These are phyloP conservation scores for Sarocladium oryzae DNA, from an alignment of 2,329 filamentous ascomycete species.

Conservation along the genomic window DNA sequence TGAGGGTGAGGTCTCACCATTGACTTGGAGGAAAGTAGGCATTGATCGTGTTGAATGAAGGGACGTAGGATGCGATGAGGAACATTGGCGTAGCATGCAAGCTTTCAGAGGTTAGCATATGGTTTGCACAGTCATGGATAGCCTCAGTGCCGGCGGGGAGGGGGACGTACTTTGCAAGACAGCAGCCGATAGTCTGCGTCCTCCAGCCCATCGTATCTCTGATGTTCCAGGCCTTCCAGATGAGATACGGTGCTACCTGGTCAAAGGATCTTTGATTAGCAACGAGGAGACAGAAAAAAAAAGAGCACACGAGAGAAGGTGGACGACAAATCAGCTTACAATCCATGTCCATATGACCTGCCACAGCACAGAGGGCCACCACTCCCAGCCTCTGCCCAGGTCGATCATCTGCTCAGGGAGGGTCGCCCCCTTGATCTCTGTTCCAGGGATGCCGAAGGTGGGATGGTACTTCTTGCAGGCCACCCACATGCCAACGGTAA, in stretches of 20 bases:
- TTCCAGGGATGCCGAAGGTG: conserved; percentile 38
- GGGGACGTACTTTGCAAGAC: conserved; percentile 22
- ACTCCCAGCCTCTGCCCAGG: conserved; percentile 48
- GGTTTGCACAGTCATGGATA: not conserved
- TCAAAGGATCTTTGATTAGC: not conserved
- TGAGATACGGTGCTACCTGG: conserved; percentile 41
- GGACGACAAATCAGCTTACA: conserved; percentile 19
- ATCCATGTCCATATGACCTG: conserved; percentile 49
- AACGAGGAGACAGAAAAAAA: not conserved
- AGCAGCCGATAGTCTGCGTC: conserved; percentile 41
- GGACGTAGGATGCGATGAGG: conserved; percentile 40
- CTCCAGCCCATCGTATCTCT: conserved; percentile 53
- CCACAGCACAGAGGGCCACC: conserved; percentile 51
- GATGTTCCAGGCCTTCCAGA: conserved; percentile 47
- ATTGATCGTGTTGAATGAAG: conserved; percentile 35
- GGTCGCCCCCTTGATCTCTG: conserved; percentile 23
- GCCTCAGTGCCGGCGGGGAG: not conserved
- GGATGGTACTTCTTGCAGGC: conserved; percentile 52
- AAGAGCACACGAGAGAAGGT: not conserved
- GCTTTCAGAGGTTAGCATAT: too few species aligned
- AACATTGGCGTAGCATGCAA: conserved; percentile 49
- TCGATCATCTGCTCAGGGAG: conserved; percentile 35
- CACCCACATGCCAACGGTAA: conserved; percentile 48
- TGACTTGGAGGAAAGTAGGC: conserved; percentile 43
- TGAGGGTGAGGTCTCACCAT: conserved; percentile 32